Percentiles rank a stretch among this genome's conserved stretches.
Conservation (phyloP, 2,329 filamentous ascomycete genomes). For the Pseudogymnoascus sp. region DNA sequence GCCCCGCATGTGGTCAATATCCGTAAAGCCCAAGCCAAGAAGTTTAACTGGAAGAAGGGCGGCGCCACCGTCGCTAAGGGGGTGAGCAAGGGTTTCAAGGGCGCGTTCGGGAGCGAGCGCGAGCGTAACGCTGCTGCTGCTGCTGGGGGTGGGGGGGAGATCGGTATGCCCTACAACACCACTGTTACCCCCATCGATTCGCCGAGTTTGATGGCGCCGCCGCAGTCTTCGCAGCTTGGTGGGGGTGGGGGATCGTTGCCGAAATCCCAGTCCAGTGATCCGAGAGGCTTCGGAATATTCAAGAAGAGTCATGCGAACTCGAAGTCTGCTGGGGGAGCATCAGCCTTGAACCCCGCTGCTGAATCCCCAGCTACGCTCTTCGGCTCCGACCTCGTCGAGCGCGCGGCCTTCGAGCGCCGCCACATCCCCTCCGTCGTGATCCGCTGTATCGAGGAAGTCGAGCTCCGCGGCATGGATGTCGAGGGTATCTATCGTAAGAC, state of each 20-base stretch:
- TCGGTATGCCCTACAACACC: constrained; percentile 65
- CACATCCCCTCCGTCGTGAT: constrained; percentile 86
- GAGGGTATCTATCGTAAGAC: constrained; percentile 98
- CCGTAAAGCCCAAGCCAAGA: constrained; percentile 80
- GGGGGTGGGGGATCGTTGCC: not conserved
- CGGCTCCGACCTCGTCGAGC: constrained; percentile 78
- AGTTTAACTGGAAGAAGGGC: constrained; percentile 98
- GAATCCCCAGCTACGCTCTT: constrained; percentile 62
- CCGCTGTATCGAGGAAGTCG: constrained; percentile 93
- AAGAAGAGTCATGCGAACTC: constrained; percentile 42
- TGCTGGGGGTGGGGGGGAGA: constrained; percentile 49
- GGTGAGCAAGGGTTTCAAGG: constrained; percentile 88
- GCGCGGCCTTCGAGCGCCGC: constrained; percentile 80
- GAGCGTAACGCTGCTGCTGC: constrained; percentile 39
- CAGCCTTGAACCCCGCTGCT: constrained; percentile 22
- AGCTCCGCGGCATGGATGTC: constrained; percentile 90
- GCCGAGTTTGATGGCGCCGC: constrained; percentile 20
- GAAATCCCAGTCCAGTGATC: constrained; percentile 23
- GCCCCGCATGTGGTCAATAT: constrained; percentile 92
- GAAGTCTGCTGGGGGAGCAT: constrained; percentile 32
- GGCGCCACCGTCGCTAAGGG: constrained; percentile 90
- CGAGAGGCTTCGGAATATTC: constrained; percentile 61
- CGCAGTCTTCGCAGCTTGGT: not conserved
- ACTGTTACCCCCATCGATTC: constrained; percentile 49
- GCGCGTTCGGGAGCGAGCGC: constrained; percentile 67